Conservation (phyloP, 2,329 filamentous ascomycete genomes). For the Colletotrichum brevisporum region DNA sequence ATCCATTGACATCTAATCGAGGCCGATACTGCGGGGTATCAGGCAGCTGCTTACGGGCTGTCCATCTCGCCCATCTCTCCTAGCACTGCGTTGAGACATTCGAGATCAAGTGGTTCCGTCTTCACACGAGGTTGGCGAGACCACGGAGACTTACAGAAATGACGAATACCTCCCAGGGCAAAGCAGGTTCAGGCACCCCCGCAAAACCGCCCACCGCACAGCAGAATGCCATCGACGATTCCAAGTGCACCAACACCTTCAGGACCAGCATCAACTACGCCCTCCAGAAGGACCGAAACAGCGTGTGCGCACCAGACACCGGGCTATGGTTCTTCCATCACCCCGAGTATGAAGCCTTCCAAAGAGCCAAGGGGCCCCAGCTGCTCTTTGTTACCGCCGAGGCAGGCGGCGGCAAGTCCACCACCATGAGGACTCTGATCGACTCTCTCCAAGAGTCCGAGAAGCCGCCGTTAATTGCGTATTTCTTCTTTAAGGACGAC, state of each 20-base stretch:
- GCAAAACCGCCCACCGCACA: background rate
- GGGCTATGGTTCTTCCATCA: slow-evolving; percentile 14
- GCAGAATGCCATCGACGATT: background rate
- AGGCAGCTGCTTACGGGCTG: background rate
- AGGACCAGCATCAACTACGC: background rate
- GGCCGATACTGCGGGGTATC: background rate
- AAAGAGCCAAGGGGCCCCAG: background rate
- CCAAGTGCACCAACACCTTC: slow-evolving; percentile 4
- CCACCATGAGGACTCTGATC: slow-evolving; percentile 1
- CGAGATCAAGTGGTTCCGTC: too few relatives aligned
- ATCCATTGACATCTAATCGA: background rate
- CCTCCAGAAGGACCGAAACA: slow-evolving; percentile 11
- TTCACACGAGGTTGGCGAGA: too few relatives aligned
- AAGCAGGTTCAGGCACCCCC: background rate
- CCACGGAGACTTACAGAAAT: too few relatives aligned
- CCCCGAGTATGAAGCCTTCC: slow-evolving; percentile 12
- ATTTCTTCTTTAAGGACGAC: slow-evolving; percentile 23
- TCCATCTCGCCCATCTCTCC: background rate
- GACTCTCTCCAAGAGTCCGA: background rate
- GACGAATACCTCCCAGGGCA: too few relatives aligned
- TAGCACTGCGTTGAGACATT: background rate
- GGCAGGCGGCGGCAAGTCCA: slow-evolving; percentile 15
- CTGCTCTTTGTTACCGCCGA: slow-evolving; percentile 12
- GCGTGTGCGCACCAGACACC: slow-evolving; percentile 7
- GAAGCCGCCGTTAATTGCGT: background rate